A percentile compares a stretch with the other conserved stretches of the same genome.
Evolutionary conservation across 2,329 filamentous ascomycete species (phyloP).

Genomic region (Pseudocercospora fijiensis): DNA sequence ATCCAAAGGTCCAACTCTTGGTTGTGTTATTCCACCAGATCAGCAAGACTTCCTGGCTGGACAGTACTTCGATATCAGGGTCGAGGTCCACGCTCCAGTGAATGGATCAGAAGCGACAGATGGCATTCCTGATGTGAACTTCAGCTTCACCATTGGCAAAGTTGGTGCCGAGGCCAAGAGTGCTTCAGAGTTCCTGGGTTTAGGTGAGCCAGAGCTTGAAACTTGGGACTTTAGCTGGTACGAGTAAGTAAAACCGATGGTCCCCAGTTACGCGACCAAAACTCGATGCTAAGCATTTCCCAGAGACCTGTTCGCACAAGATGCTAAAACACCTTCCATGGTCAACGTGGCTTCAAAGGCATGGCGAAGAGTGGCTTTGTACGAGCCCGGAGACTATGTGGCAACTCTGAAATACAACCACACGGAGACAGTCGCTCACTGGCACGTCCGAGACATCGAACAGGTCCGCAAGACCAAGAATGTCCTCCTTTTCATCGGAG

Average conservation of each 20-base stretch:
- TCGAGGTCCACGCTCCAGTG: constrained; percentile 62
- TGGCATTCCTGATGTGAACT: constrained; percentile 66
- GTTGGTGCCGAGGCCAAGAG: constrained; percentile 55
- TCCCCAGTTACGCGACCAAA: neutral
- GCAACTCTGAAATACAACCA: constrained; percentile 75
- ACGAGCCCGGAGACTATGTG: constrained; percentile 76
- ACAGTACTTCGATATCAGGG: constrained; percentile 78
- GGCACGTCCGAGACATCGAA: constrained; percentile 71
- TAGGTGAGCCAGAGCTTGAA: constrained; percentile 70
- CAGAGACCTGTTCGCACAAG: constrained; percentile 70
- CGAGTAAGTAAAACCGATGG: constrained; percentile 50
- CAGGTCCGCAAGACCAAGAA: constrained; percentile 69
- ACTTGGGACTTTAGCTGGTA: constrained; percentile 83
- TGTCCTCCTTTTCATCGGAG: constrained; percentile 79
- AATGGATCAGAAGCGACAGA: constrained; percentile 78
- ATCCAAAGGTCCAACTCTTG: constrained; percentile 56
- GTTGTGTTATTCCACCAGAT: constrained; percentile 58
- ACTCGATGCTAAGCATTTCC: constrained; percentile 10
- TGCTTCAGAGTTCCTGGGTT: constrained; percentile 66
- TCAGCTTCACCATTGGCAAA: constrained; percentile 72
- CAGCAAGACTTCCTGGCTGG: constrained; percentile 78
- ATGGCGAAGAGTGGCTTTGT: constrained; percentile 72
- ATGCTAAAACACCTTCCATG: constrained; percentile 65
- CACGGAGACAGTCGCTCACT: constrained; percentile 69
- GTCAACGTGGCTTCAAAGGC: constrained; percentile 80